phyloP scores from a whole-genome alignment of 2,329 filamentous ascomycete species.

The Volutella citrinella region DNA sequence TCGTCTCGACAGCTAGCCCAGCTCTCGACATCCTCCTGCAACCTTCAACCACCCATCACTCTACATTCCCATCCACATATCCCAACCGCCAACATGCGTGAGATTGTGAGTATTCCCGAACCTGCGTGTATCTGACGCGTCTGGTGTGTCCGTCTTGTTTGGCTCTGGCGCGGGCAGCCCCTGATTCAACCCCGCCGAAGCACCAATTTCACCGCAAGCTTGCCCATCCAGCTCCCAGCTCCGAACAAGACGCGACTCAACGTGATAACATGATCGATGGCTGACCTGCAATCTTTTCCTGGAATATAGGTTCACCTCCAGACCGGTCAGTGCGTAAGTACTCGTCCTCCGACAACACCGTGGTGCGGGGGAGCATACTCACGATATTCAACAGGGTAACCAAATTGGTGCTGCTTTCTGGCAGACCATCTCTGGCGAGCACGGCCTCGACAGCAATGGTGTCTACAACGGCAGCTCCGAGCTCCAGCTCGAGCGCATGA shows the following conservation, averaged over 20 bases:
- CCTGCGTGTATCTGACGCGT: conserved; percentile 11
- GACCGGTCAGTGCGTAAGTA: conserved; percentile 95
- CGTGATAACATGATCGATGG: conserved; percentile 25
- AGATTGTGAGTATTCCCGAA: conserved; percentile 56
- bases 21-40: conserved; percentile 28
- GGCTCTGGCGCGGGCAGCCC: conserved; percentile 19
- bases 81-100: conserved; percentile 56
- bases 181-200: conserved; percentile 38
- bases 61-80: conserved; percentile 24
- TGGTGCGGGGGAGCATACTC: conserved; percentile 27
- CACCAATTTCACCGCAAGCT: conserved; percentile 15
- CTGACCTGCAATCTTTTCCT: conserved; percentile 52
- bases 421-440: conserved; percentile 84
- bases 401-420: conserved; percentile 99
- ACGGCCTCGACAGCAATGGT: conserved; percentile 96
- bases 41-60: conserved; percentile 19
- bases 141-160: conserved; percentile 4
- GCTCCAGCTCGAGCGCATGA: conserved; percentile 99
- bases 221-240: conserved; percentile 13
- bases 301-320: conserved; percentile 94
- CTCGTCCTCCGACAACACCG: conserved; percentile 5
- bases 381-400: conserved; percentile 73
- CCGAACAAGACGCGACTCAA: conserved; percentile 7
- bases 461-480: conserved; percentile 99
- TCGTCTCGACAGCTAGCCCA: conserved; percentile 33